These are phyloP conservation scores for Drosera spatulata DNA, from an alignment of 179 eudicot genomes.

Conservation along the genomic window DNA sequence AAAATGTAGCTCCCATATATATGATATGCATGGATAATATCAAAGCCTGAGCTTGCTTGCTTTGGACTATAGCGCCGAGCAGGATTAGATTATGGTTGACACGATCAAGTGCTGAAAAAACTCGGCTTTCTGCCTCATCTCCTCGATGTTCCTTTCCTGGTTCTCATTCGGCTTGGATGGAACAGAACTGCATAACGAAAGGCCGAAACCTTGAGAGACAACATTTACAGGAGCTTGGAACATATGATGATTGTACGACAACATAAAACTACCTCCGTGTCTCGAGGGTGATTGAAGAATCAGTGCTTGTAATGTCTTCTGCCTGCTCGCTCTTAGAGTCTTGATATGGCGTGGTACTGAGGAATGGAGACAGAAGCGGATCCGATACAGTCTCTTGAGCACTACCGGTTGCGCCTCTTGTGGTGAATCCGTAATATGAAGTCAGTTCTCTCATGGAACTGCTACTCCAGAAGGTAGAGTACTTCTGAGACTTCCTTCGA, in stretches of 20 bases:
- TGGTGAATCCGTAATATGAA: conserved; percentile 25
- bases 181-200: conserved; percentile 25
- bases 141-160: conserved; percentile 40
- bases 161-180: conserved; percentile 11
- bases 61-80: too few relatives aligned
- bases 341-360: conserved; percentile 24
- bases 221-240: too few relatives aligned
- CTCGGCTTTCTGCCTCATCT: conserved; percentile 50
- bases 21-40: too few relatives aligned
- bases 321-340: conserved; percentile 16
- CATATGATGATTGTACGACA: background rate
- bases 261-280: conserved; percentile 36
- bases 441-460: conserved; percentile 29
- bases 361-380: conserved; percentile 63
- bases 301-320: conserved; percentile 18
- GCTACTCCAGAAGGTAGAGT: conserved; percentile 44
- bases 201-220: background rate
- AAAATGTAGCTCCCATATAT: too few relatives aligned
- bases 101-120: conserved; percentile 52
- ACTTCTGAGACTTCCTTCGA: conserved; percentile 47
- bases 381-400: conserved; percentile 45
- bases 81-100: conserved; percentile 46
- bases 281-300: conserved; percentile 20
- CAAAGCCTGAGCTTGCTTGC: too few relatives aligned
- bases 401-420: conserved; percentile 14